phyloP scores from a whole-genome alignment of 2,329 filamentous ascomycete species.

The Penicillium paneum region DNA sequence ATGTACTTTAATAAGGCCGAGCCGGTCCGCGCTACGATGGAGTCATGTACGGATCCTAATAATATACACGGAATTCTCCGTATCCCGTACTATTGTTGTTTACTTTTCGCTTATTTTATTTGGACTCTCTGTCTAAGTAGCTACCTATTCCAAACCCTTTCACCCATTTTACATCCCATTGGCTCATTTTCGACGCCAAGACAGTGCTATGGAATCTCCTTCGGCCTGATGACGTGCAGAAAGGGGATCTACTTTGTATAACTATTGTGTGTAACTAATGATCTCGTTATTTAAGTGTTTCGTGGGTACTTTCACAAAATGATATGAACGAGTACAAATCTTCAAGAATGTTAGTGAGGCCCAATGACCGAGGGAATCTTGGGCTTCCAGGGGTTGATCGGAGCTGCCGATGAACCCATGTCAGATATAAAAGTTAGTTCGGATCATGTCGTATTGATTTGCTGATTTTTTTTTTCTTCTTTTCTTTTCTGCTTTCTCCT shows the following conservation, averaged over 20 bases:
- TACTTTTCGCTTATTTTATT: neutral
- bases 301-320: too few relatives aligned
- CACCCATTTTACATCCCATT: neutral
- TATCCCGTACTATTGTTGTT: too few relatives aligned
- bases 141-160: neutral
- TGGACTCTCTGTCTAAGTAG: neutral
- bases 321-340: neutral
- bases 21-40: neutral
- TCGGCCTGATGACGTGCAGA: neutral
- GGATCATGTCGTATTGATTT: neutral
- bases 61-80: neutral
- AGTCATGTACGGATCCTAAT: neutral
- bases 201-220: neutral
- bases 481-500: neutral
- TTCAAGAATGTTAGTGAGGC: neutral
- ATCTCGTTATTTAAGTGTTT: neutral
- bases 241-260: neutral
- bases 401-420: slow-evolving; percentile 11
- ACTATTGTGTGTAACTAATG: neutral
- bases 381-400: slow-evolving; percentile 5
- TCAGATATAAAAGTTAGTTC: slow-evolving; percentile 13
- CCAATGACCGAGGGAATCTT: slow-evolving; percentile 1
- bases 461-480: neutral
- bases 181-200: neutral
- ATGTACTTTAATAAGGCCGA: neutral